These are phyloP conservation scores for Cylindrotheca closterium DNA, from an alignment of 108 stramenopile genomes.

Conservation along the genomic window DNA sequence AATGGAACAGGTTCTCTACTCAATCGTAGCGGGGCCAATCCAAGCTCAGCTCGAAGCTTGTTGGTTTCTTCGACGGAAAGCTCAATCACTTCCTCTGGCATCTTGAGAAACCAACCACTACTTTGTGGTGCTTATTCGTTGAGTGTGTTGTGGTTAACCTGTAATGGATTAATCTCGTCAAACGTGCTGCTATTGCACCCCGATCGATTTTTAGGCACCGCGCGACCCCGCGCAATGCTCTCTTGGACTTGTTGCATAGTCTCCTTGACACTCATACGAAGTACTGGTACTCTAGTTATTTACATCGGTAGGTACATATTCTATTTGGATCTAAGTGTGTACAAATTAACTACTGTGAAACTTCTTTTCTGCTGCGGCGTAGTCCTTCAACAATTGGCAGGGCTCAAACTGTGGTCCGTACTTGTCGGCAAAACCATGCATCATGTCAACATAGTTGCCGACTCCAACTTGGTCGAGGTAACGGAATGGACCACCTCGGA, in stretches of 20 bases:
- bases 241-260: too few species aligned
- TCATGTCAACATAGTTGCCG: conserved; percentile 84
- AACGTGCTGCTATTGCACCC: too few species aligned
- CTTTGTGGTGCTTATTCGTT: too few species aligned
- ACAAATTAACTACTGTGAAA: conserved; percentile 88
- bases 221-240: too few species aligned
- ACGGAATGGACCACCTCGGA: conserved; percentile 99
- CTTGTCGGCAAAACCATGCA: conserved; percentile 92
- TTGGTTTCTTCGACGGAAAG: conserved; percentile 88
- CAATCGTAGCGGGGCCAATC: conserved; percentile 60
- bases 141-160: too few species aligned
- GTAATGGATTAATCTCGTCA: too few species aligned
- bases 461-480: conserved; percentile 93
- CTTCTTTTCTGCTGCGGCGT: conserved; percentile 92
- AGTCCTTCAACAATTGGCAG: conserved; percentile 93
- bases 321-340: too few species aligned
- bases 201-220: too few species aligned
- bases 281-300: too few species aligned
- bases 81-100: conserved; percentile 71
- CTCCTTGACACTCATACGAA: too few species aligned
- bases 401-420: conserved; percentile 97
- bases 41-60: conserved; percentile 69
- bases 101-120: too few species aligned
- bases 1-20: neutral
- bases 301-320: too few species aligned